Evolutionary conservation across 2,329 filamentous ascomycete species (phyloP), one percentile per base, ranked within the genome.

Genomic region (Phaeosphaeria sp.): DNA sequence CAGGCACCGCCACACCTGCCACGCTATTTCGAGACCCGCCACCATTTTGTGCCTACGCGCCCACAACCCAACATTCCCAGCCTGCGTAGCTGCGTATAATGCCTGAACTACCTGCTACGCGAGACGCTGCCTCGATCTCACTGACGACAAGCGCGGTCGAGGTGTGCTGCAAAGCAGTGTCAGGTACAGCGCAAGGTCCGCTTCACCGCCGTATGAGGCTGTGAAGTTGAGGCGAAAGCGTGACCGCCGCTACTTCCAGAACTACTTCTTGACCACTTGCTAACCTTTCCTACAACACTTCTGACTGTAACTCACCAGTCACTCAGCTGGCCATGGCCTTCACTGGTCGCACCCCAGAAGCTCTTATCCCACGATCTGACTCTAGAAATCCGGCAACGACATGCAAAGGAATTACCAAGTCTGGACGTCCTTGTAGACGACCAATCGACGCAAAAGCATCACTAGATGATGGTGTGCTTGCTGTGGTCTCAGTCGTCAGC

Each of bases 371-470:
- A 56, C 90, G 93, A 56, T 88, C 88, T 69, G 93, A 97, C 82
- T 96, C 92, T 51, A 92, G 90, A 74, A 89, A 96, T 65, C 89
- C 93, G 1, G 83, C 86, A 1, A 90, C 89, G 13, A 97, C 93
- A 74, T 99, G 95, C 79, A 89, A 89, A 79, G 95, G 95, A 56
- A 87, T 98, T 62, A 97, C 93, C 3, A 84, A 87, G 25, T 87
- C 84, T 66, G 95, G 95, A n/a, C 85, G 88, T 50, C 90, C 92
- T 11, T 99, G 95, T 80, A 87, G 94, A 63, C 86, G 92, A 51
- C 82, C 89, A 6, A 80, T 96, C 36, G 81, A 85, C 20, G 78
- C 85, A 10, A 80, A 74, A 60, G 75, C 73, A 50, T 60, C 78
- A 48, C 65, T 73, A 10, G 66, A 73, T n/a, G 65, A 72, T 50